Evolutionary conservation across 495 filamentous ascomycete genomes (phyloP), one percentile per base, ranked within the genome.

Genomic region (Aspergillus coremiiformis): DNA sequence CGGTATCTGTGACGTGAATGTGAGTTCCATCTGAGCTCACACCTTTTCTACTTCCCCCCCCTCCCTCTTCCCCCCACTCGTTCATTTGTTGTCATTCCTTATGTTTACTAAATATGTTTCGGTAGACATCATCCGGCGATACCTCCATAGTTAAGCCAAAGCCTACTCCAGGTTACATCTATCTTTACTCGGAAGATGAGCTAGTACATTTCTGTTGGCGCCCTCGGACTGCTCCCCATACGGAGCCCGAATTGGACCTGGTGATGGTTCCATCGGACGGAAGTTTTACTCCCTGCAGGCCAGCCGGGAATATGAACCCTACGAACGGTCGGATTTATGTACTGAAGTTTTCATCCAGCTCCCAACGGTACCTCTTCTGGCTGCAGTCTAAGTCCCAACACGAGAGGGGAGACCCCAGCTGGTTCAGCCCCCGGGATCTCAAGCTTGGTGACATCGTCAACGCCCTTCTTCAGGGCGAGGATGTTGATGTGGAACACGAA

Each of bases 181-280:
- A 94, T 67, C 84, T 99, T 49, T 96, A 90, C 71, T 77, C 78
- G 41, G 92, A 95, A 78, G 93, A 96, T 80, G 94, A 96, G 2
- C 78, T 97, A 39, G 77, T 92, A 59, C 91, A 96, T 74, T 94
- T 99, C 70, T 97, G 92, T 79, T 99, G 94, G 94, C 87, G 91
- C 46, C 74, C 80, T 9, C 78, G 84, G 37, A 78, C 71, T 62
- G 74, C 78, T 46, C 77, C 81, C 23, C 68, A 83, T 57, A 75
- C 81, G 45, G 73, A 87, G 47, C 84, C 88, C 30, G 85, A 91
- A 43, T 67, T 91, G 30, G 89, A 96, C 64, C 77, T 95, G 39
- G 78, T 93, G 53, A 95, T 93, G 85, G 79, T 96, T 35, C 90
- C 94, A n/a, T 74, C 78, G 2, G 94, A 99, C 68, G 87, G 83